Evolutionary conservation across 805 yeast genomes (phyloP).

Genomic region (Ogataea salicorniae): DNA sequence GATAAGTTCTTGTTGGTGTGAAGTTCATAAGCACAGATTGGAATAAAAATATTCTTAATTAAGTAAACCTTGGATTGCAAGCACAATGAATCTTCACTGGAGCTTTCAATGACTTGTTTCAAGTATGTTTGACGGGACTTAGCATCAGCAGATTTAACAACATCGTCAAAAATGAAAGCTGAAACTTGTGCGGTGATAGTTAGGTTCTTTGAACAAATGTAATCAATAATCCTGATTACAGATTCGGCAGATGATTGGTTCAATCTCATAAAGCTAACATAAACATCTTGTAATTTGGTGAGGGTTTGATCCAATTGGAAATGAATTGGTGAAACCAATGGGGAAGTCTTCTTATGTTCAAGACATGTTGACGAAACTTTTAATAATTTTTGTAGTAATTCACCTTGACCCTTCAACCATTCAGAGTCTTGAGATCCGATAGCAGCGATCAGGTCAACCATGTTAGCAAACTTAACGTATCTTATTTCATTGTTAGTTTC

Average conservation of each 20-base stretch:
- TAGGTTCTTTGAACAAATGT: slow-evolving; percentile 40
- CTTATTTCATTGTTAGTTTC: slow-evolving; percentile 50
- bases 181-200: slow-evolving; percentile 44
- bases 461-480: slow-evolving; percentile 64
- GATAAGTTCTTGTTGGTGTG: slow-evolving; percentile 35
- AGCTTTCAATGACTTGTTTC: slow-evolving; percentile 43
- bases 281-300: slow-evolving; percentile 50
- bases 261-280: slow-evolving; percentile 28
- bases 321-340: slow-evolving; percentile 54
- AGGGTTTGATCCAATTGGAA: slow-evolving; percentile 70
- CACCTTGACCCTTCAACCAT: slow-evolving; percentile 56
- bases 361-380: slow-evolving; percentile 40
- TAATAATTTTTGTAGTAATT: slow-evolving; percentile 38
- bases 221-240: slow-evolving; percentile 38
- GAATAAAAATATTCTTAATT: slow-evolving; percentile 57
- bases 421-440: slow-evolving; percentile 37
- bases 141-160: slow-evolving; percentile 48
- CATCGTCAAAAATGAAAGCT: slow-evolving; percentile 49
- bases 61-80: slow-evolving; percentile 55
- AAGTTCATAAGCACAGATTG: slow-evolving; percentile 61
- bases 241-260: slow-evolving; percentile 22
- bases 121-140: slow-evolving; percentile 47
- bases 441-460: slow-evolving; percentile 59
- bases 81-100: slow-evolving; percentile 39
- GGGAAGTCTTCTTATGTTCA: slow-evolving; percentile 34